Percentiles rank a stretch among this genome's conserved stretches.
Evolutionary conservation across 2,329 filamentous ascomycete species (phyloP).

Genomic region (Curvularia sp.): DNA sequence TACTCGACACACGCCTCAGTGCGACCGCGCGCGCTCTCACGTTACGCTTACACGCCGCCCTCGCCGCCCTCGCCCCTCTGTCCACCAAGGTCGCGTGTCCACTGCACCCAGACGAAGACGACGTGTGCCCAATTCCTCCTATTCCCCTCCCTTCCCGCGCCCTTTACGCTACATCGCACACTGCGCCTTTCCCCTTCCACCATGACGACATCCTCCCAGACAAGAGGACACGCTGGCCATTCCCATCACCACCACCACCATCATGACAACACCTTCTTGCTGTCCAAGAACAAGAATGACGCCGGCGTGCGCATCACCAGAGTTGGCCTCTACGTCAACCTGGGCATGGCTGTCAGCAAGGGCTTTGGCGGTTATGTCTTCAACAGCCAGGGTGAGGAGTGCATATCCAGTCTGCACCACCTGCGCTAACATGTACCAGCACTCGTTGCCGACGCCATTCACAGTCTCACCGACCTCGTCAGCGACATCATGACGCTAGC

Average conservation of each 20-base stretch:
- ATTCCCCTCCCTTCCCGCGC: slow-evolving; percentile 12
- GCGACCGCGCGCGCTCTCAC: slow-evolving; percentile 27
- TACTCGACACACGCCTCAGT: slow-evolving; percentile 28
- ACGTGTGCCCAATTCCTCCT: slow-evolving; percentile 26
- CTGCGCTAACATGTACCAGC: slow-evolving; percentile 55
- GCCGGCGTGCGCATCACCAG: slow-evolving; percentile 93
- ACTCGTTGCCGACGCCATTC: slow-evolving; percentile 91
- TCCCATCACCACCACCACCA: slow-evolving; percentile 69
- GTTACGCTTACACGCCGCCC: slow-evolving; percentile 15
- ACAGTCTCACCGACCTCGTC: slow-evolving; percentile 92
- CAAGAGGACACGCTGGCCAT: slow-evolving; percentile 52
- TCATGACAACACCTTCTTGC: slow-evolving; percentile 84
- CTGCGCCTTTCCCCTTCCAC: slow-evolving; percentile 40
- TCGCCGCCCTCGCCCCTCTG: slow-evolving; percentile 14
- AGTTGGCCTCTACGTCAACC: slow-evolving; percentile 85
- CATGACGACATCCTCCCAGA: slow-evolving; percentile 43
- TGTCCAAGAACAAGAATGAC: slow-evolving; percentile 84
- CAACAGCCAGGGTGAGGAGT: slow-evolving; percentile 73
- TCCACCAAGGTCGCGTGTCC: slow-evolving; percentile 37
- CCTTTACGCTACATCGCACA: slow-evolving; percentile 41
- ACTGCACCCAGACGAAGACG: slow-evolving; percentile 41
- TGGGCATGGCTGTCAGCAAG: slow-evolving; percentile 93
- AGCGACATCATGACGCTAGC: slow-evolving; percentile 93
- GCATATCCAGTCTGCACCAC: neutral
- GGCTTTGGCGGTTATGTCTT: slow-evolving; percentile 92